These are phyloP conservation scores for Pichia manshurica DNA, from an alignment of 805 yeast genomes.

Conservation along the genomic window DNA sequence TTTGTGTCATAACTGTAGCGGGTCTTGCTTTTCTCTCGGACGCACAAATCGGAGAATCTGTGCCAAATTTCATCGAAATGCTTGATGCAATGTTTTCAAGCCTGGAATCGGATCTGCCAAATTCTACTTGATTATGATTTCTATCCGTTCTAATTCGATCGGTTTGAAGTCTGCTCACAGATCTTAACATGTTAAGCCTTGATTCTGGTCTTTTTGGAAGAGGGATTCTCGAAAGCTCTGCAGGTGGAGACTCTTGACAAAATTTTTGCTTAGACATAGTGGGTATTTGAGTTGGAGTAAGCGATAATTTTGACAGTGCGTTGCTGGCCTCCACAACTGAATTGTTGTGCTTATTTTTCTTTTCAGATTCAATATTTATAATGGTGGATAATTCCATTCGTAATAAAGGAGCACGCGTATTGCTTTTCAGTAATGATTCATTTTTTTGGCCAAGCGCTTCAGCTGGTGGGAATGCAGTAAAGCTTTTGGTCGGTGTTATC, in stretches of 20 bases:
- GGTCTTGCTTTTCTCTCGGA: neutral
- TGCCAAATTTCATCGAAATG: conserved; percentile 13
- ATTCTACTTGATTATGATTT: neutral
- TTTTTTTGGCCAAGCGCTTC: neutral
- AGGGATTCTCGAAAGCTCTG: conserved; percentile 21
- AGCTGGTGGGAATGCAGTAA: conserved; percentile 4
- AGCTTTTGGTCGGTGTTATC: conserved; percentile 10
- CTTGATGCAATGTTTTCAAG: conserved; percentile 10
- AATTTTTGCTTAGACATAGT: neutral
- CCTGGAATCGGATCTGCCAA: conserved; percentile 12
- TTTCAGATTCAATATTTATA: neutral
- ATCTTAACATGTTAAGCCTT: conserved; percentile 17
- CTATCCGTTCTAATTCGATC: neutral
- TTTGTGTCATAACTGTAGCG: conserved; percentile 6
- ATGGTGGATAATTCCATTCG: conserved; percentile 7
- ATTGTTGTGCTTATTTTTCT: neutral
- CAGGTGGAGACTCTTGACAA: neutral
- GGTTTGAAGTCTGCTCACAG: conserved; percentile 11
- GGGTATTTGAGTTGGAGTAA: neutral
- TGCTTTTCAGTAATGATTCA: neutral
- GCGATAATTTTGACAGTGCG: neutral
- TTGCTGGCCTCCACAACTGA: conserved; percentile 2
- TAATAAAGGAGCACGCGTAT: conserved; percentile 9
- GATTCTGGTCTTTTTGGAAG: conserved; percentile 26
- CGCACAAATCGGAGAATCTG: conserved; percentile 9